A percentile compares a stretch with the other conserved stretches of the same genome.
Evolutionary conservation across 2,329 filamentous ascomycete genomes (phyloP).

Genomic region (Dothideomycetes sp.): DNA sequence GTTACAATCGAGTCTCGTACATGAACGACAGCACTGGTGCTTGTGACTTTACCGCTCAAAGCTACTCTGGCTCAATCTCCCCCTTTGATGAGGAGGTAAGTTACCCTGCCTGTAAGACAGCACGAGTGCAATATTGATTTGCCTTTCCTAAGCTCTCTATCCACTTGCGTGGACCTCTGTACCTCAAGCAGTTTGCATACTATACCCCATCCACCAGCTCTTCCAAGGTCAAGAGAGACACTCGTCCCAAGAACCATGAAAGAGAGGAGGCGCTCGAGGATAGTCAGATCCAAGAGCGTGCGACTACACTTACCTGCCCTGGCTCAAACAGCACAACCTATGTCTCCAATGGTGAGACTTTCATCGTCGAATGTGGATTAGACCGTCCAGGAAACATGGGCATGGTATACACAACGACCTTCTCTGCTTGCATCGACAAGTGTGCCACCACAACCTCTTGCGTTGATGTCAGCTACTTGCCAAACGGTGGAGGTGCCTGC

Average conservation of each 20-base stretch:
- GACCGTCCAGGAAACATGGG: too few species aligned
- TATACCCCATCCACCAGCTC: conserved; percentile 4
- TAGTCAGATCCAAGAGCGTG: conserved; percentile 5
- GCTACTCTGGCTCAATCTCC: conserved; percentile 4
- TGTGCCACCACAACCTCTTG: conserved; percentile 8
- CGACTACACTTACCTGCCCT: conserved; percentile 2
- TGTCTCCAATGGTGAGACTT: too few species aligned
- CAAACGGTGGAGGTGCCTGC: conserved; percentile 3
- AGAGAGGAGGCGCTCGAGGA: neutral
- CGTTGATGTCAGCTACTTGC: conserved; percentile 7
- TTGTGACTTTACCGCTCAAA: conserved; percentile 1
- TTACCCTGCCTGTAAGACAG: too few species aligned
- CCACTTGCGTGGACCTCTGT: conserved; percentile 7
- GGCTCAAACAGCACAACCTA: too few species aligned
- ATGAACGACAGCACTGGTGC: conserved; percentile 7
- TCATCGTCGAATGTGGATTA: too few species aligned
- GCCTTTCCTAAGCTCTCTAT: neutral
- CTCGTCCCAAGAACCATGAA: neutral
- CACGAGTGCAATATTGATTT: neutral
- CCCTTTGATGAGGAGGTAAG: conserved; percentile 8
- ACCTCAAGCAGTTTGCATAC: conserved; percentile 8
- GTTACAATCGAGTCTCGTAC: conserved; percentile 2
- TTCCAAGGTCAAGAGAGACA: conserved; percentile 1
- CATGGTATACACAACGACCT: neutral
- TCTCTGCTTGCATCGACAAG: conserved; percentile 7